Evolutionary conservation across 331 rosid genomes (phyloP), one percentile per base, ranked within the genome.

Genomic region (Cydonia oblonga): DNA sequence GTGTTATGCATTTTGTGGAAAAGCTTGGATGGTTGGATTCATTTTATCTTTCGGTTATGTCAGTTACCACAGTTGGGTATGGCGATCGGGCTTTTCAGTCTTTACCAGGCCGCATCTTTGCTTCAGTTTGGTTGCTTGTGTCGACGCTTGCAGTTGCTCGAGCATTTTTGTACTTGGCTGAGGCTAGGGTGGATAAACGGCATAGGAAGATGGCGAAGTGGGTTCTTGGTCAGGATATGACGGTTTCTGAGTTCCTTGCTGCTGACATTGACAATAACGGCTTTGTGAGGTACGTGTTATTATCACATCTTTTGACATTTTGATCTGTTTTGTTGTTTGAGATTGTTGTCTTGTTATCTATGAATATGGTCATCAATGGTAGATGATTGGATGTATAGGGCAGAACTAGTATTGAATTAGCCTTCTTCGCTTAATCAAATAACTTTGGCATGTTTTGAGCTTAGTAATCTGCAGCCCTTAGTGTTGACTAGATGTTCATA

Each of bases 161-260:
- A 63, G 97, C 99, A 0, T 91, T 91, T 75, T 89, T 95, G 66
- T 95, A 83, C 79, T 85, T 95, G 84, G 96, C 99, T 13, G 97
- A 95, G 87, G 97, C 97, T 6, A 91, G 97, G 81, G 96, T 95
- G 64, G 99, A 91, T 76, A 95, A 90, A 80, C 84, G 99, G 81
- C 96, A 95, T 67, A 90, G 96, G 85, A 88, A 1, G 81, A 90
- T 95, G 99, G 93, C 93, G 2, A 88, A 95, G 86, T 95, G 97
- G 97, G 78, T 95, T 80, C 97, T 95, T 82, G 97, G 97, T 64
- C 99, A 95, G 74, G 88, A 91, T 73, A 87, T 95, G 99, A 95
- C 93, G 51, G 88, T 95, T 33, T 63, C 96, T 16, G 92, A 91
- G 87, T 95, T 95, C 78, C 96, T 91, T 76, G 97, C 97, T 25